Conservation (phyloP, 495 filamentous ascomycete genomes). For the Aspergillus nidulans region DNA sequence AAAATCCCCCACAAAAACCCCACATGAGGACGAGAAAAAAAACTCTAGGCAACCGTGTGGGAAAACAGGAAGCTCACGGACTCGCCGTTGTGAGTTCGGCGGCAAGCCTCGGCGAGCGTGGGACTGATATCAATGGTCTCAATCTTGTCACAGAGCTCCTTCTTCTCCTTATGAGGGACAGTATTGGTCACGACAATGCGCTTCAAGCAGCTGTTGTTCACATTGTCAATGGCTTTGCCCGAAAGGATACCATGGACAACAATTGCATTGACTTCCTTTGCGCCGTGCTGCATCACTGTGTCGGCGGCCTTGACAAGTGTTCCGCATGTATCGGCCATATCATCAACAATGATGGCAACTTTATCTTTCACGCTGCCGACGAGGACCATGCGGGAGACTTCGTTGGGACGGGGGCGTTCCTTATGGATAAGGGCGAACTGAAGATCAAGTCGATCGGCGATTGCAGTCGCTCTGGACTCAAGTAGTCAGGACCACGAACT, state of each 20-base stretch:
- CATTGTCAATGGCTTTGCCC: conserved; percentile 82
- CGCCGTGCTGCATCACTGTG: conserved; percentile 85
- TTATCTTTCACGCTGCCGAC: conserved; percentile 60
- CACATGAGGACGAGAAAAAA: neutral
- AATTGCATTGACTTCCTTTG: conserved; percentile 83
- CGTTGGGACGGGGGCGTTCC: conserved; percentile 90
- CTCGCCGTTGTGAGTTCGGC: conserved; percentile 94
- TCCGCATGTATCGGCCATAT: conserved; percentile 89
- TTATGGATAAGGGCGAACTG: conserved; percentile 99
- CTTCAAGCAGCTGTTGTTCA: conserved; percentile 74
- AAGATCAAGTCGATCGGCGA: conserved; percentile 89
- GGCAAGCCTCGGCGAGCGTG: conserved; percentile 64
- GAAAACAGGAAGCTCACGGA: conserved; percentile 93
- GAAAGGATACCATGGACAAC: conserved; percentile 95
- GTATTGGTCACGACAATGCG: conserved; percentile 94
- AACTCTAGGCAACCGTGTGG: conserved; percentile 57
- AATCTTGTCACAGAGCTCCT: conserved; percentile 69
- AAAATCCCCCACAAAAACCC: neutral
- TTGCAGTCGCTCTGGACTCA: conserved; percentile 72
- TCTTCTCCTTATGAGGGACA: conserved; percentile 78
- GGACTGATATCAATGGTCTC: conserved; percentile 91
- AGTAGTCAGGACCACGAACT: neutral
- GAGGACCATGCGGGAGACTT: conserved; percentile 92
- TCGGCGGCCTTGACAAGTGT: conserved; percentile 90
- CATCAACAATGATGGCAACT: conserved; percentile 74